Evolutionary conservation across 352 stramenopile genomes (phyloP).

Genomic region (Pythium apleroticum): DNA sequence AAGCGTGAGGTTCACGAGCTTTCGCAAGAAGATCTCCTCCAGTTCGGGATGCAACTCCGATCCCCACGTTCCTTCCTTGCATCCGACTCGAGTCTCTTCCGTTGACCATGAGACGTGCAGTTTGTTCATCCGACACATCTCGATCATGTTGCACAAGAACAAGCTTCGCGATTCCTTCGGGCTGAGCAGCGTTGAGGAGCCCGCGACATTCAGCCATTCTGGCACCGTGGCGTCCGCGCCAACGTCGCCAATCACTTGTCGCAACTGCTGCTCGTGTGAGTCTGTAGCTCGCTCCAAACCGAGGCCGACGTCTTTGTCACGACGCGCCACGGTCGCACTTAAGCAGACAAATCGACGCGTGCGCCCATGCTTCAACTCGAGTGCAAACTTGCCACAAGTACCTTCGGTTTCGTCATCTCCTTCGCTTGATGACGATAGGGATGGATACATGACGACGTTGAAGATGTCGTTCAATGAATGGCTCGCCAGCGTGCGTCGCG

Average conservation of each 20-base stretch:
- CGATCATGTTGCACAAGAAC: slow-evolving; percentile 85
- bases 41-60: slow-evolving; percentile 80
- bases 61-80: slow-evolving; percentile 85
- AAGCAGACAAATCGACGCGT: slow-evolving; percentile 78
- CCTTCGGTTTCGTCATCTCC: slow-evolving; percentile 52
- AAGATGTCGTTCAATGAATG: slow-evolving; percentile 81
- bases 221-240: slow-evolving; percentile 57
- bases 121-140: slow-evolving; percentile 90
- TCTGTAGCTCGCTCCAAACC: slow-evolving; percentile 52
- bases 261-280: slow-evolving; percentile 67
- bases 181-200: slow-evolving; percentile 71
- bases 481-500: slow-evolving; percentile 61
- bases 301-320: slow-evolving; percentile 79
- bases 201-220: slow-evolving; percentile 70
- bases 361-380: slow-evolving; percentile 82
- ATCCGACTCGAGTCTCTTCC: slow-evolving; percentile 81
- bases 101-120: slow-evolving; percentile 85
- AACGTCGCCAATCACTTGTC: slow-evolving; percentile 69
- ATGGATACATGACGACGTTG: slow-evolving; percentile 87
- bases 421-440: slow-evolving; percentile 65
- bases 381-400: slow-evolving; percentile 71
- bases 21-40: slow-evolving; percentile 84
- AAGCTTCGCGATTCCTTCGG: slow-evolving; percentile 76
- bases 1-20: slow-evolving; percentile 75
- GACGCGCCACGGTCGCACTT: slow-evolving; percentile 53